Percentiles rank a stretch among this genome's conserved stretches.
Conservation (phyloP, 352 stramenopile genomes). For the Phytophthora brassicae region DNA sequence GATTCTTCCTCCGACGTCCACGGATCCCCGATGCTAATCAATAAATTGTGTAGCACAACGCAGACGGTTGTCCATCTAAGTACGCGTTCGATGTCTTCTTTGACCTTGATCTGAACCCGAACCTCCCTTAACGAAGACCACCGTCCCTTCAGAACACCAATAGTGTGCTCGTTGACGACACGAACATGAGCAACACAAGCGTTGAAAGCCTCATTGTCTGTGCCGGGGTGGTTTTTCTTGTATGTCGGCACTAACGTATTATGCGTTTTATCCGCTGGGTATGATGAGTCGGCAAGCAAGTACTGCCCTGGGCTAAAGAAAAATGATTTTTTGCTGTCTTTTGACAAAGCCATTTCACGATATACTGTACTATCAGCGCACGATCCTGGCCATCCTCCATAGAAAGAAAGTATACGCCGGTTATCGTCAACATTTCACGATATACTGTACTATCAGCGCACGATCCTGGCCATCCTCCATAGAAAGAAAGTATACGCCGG, state of each 20-base stretch:
- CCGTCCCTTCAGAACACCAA: background rate
- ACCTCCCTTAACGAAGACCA: background rate
- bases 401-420: conserved; percentile 14
- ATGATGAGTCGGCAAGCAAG: background rate
- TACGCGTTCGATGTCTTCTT: background rate
- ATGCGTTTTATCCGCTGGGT: background rate
- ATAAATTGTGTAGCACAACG: conserved; percentile 1
- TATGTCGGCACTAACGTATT: conserved; percentile 1
- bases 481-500: conserved; percentile 14
- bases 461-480: conserved; percentile 18
- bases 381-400: conserved; percentile 18
- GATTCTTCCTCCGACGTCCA: no score
- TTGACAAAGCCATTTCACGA: no score
- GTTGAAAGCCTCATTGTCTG: conserved; percentile 4
- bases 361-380: conserved; percentile 6
- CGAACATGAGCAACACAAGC: background rate
- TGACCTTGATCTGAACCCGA: background rate
- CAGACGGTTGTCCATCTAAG: background rate
- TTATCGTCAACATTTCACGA: no score
- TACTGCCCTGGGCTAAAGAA: background rate
- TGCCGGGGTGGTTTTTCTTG: background rate
- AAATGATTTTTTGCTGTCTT: no score
- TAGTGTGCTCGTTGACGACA: no score
- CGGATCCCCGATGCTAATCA: background rate
- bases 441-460: conserved; percentile 6